phyloP scores from a whole-genome alignment of 371 early-diverging fungal species.

The Syncephalastrum racemosum region DNA sequence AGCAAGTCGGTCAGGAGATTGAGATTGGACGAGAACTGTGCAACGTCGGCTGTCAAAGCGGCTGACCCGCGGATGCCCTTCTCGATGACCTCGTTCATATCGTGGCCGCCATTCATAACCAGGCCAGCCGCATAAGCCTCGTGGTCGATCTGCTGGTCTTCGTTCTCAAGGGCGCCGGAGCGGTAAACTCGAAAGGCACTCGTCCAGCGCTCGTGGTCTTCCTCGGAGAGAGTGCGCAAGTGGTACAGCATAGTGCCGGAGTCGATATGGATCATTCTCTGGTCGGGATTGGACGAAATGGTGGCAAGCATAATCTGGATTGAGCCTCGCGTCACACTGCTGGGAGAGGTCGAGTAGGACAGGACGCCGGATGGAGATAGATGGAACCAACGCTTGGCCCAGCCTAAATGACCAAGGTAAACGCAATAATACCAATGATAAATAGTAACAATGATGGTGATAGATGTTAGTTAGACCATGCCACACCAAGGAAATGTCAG shows the following conservation, averaged over 20 bases:
- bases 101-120: conserved; percentile 1
- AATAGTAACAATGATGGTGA: not conserved
- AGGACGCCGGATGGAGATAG: conserved; percentile 58
- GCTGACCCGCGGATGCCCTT: conserved; percentile 10
- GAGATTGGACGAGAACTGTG: conserved; percentile 10
- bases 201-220: conserved; percentile 76
- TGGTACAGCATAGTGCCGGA: conserved; percentile 78
- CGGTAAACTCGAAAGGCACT: conserved; percentile 32
- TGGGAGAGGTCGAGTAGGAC: conserved; percentile 60
- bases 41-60: conserved; percentile 6
- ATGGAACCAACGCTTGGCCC: conserved; percentile 79
- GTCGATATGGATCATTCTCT: conserved; percentile 79
- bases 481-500: not conserved
- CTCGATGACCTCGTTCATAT: conserved; percentile 10
- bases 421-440: not conserved
- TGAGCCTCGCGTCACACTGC: conserved; percentile 72
- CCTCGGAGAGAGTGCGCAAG: conserved; percentile 65
- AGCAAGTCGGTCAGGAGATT: conserved; percentile 13
- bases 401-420: conserved; percentile 37
- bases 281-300: conserved; percentile 61
- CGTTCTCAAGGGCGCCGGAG: conserved; percentile 9
- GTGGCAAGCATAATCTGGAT: conserved; percentile 66
- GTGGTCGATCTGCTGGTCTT: conserved; percentile 3
- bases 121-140: conserved; percentile 2
- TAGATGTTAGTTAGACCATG: too few species aligned